Base-by-base conservation (phyloP, 441 rosid species). In the Adansonia madagascariensis region DNA sequence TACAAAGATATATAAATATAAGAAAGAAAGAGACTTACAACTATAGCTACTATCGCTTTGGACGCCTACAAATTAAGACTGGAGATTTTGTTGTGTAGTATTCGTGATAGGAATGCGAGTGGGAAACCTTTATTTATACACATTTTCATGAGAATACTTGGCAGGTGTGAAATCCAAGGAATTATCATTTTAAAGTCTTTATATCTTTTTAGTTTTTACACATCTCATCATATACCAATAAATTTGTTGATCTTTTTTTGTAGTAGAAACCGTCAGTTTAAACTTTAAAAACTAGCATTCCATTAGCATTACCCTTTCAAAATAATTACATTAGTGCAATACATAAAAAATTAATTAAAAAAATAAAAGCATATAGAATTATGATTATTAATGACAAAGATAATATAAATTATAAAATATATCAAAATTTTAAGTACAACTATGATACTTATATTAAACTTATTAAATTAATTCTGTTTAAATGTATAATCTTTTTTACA, bases 21-120 rank as follows among this genome's bases (percentile, higher is more conserved):
- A 52, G 3, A 24, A 20, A 70, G 22, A 31, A 61, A 47, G 57
- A 53, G 49, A 71, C 74, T 71, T 35, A 71, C 74, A 71, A 52
- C 15, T 8, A 15, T 27, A 71, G 9, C 8, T 43, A 8, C 20
- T 65, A 10, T n/a, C 0, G 60, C 74, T 70, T 31, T 31, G 22
- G 60, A 69, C 12, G 55, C 35, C 73, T 49, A 14, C 2, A 14
- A 35, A 35, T 35, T 35, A 50, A 35, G 46, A 50, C 11, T 11
- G 49, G 74, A 15, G 22, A 15, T 14, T 14, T 15, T 70, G 20
- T 1, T 63, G 17, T 35, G 27, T 41, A 17, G 8, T 59, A 9
- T 20, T 18, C 14, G 61, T 52, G 74, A 52, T n/a, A 44, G 8
- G 61, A 52, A 31, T 8, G 47, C 17, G 59, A 71, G 4, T 22